Conservation (phyloP, 768 basidiomycete species). For the Udeniomyces megalosporus region DNA sequence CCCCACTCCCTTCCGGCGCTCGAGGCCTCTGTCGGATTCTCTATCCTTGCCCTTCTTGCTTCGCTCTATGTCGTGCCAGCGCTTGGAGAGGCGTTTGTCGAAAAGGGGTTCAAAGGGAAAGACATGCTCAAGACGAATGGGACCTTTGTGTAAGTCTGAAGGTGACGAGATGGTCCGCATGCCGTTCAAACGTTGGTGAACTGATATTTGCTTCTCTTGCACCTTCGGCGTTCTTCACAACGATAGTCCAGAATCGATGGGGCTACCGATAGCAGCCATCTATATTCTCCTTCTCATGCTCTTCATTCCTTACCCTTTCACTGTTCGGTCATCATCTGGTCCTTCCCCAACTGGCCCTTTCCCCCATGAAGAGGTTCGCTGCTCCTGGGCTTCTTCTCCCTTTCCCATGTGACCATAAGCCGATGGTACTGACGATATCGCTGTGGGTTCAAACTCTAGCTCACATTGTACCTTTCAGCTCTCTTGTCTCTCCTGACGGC, state of each 20-base stretch:
- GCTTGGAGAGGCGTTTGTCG: slow-evolving; percentile 61
- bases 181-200: too few relatives aligned
- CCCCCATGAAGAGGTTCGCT: slow-evolving; percentile 30
- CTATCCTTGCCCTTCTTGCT: slow-evolving; percentile 61
- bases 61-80: slow-evolving; percentile 66
- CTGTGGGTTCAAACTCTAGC: slow-evolving; percentile 32
- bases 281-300: slow-evolving; percentile 75
- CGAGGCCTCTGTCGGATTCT: slow-evolving; percentile 65
- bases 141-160: slow-evolving; percentile 22
- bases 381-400: not conserved
- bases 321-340: slow-evolving; percentile 4
- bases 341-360: slow-evolving; percentile 23
- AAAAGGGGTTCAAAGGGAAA: slow-evolving; percentile 63
- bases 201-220: not conserved
- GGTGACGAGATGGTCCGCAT: not conserved
- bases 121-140: slow-evolving; percentile 63
- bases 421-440: not conserved
- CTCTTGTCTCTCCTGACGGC: slow-evolving; percentile 82
- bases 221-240: not conserved
- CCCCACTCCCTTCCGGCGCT: slow-evolving; percentile 31
- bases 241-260: slow-evolving; percentile 76
- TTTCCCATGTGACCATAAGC: not conserved
- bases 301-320: slow-evolving; percentile 88
- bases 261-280: slow-evolving; percentile 72
- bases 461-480: slow-evolving; percentile 83